These are phyloP conservation scores for Amanita pallidorosea DNA, from an alignment of 768 basidiomycete species.

Conservation along the genomic window DNA sequence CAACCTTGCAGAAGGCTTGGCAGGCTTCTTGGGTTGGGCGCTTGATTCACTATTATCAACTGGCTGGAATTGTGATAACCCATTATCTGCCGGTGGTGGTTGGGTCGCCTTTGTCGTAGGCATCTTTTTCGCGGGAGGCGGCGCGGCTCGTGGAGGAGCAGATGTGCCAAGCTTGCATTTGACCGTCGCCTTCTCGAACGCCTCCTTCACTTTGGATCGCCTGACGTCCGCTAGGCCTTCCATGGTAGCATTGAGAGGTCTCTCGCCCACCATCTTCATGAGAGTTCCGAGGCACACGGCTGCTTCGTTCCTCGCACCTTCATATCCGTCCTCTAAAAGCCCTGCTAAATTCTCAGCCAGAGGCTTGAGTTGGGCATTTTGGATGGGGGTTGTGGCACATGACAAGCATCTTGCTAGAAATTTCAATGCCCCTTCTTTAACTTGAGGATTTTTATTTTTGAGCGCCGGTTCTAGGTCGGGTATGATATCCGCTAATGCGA, in stretches of 20 bases:
- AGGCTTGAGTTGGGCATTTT: slow-evolving; percentile 68
- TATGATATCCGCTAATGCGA: slow-evolving; percentile 67
- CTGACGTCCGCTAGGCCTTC: slow-evolving; percentile 80
- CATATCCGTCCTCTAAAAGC: slow-evolving; percentile 81
- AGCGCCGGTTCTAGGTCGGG: slow-evolving; percentile 72
- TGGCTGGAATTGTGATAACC: slow-evolving; percentile 18
- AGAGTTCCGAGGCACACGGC: slow-evolving; percentile 79
- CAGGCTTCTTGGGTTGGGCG: slow-evolving; percentile 32
- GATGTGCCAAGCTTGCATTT: slow-evolving; percentile 67
- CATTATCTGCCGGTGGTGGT: slow-evolving; percentile 16
- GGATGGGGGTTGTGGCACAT: slow-evolving; percentile 58
- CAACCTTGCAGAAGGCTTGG: slow-evolving; percentile 42
- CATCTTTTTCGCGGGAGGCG: slow-evolving; percentile 22
- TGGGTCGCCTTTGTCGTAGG: slow-evolving; percentile 11
- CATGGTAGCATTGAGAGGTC: slow-evolving; percentile 78
- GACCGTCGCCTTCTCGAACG: slow-evolving; percentile 84
- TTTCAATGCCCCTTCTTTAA: slow-evolving; percentile 86
- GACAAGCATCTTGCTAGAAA: slow-evolving; percentile 75
- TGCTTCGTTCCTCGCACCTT: slow-evolving; percentile 85
- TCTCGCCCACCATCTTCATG: slow-evolving; percentile 96
- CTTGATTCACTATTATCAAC: slow-evolving; percentile 32
- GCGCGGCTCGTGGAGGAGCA: slow-evolving; percentile 39
- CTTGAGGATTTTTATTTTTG: slow-evolving; percentile 90
- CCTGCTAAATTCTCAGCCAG: slow-evolving; percentile 65
- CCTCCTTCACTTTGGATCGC: slow-evolving; percentile 90